Conservation (phyloP, 2,329 filamentous ascomycete species). For the Claviceps monticola region DNA sequence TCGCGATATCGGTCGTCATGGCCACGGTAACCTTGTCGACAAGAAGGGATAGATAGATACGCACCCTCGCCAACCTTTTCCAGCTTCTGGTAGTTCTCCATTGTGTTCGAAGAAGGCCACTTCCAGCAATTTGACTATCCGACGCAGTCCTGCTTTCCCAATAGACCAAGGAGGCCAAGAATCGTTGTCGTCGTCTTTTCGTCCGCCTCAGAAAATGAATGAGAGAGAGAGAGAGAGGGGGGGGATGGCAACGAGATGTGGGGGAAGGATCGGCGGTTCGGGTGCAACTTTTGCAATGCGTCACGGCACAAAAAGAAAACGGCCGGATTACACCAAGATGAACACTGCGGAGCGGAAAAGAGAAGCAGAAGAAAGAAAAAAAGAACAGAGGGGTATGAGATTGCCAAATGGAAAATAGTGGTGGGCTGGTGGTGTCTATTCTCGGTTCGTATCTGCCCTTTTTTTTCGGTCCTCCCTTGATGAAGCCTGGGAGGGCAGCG, state of each 20-base stretch:
- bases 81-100: slow-evolving; percentile 95
- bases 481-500: not conserved
- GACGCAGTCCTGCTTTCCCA: not conserved
- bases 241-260: not conserved
- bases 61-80: slow-evolving; percentile 93
- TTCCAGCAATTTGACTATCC: not conserved
- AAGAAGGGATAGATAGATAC: slow-evolving; percentile 11
- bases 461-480: slow-evolving; percentile 1
- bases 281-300: not conserved
- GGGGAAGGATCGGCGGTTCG: not conserved
- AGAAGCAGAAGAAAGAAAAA: not conserved
- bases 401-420: not conserved
- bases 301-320: not conserved
- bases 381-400: not conserved
- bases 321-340: not conserved
- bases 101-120: slow-evolving; percentile 20
- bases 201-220: not conserved
- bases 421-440: not conserved
- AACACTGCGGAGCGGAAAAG: too few species aligned
- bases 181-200: not conserved
- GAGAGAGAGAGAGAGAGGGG: not conserved
- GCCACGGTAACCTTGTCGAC: too few species aligned
- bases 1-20: not conserved
- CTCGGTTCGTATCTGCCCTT: not conserved
- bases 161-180: not conserved